Evolutionary conservation across 2,329 filamentous ascomycete genomes (phyloP), one percentile per base, ranked within the genome.

Genomic region (Trichoderma gracile): DNA sequence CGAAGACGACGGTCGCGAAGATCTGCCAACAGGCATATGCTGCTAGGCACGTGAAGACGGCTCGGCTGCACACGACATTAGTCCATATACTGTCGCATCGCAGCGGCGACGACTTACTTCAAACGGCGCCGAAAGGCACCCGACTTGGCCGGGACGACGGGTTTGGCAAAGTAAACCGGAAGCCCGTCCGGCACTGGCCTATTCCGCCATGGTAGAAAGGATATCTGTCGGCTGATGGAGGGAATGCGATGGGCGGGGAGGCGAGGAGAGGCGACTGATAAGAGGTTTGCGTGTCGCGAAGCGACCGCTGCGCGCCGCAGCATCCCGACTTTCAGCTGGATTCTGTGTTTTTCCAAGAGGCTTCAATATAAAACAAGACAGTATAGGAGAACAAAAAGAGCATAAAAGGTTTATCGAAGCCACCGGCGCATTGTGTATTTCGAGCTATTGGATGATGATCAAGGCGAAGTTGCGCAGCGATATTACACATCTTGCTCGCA

Each of bases 1-100:
- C 78, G 23, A 84, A 72, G 17, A 86, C 78, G n/a, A 80, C 70
- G 10, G 72, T 75, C 27, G 73, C 73, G 70, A 83, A 84, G 40
- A 82, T 70, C 42, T 78, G 71, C 69, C 75, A 82, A 67, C 78
- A 79, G 2, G 76, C 66, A 49, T 78, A 75, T 45, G 73, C 67
- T 12, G 76, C 68, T 14, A 77, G 62, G 5, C 71, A 72, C 6
- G 76, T 73, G 38, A 78, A 72, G 23, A 74, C 57, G 21, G 69
- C 69, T 19, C 72, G 71, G 15, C 74, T 76, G 54, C 14, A 27
- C 14, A 17, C 23, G 30, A 25, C 15, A 45, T 57, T 53, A 59
- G 56, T 15, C 17, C 7, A 30, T 45, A 14, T 59, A 43, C 19
- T 47, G 19, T 53, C 45, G 38, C 14, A 12, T 38, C 25, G 30